Base-by-base conservation (phyloP, 192 early-diverging fungal genomes). In the Coemansia sp. region DNA sequence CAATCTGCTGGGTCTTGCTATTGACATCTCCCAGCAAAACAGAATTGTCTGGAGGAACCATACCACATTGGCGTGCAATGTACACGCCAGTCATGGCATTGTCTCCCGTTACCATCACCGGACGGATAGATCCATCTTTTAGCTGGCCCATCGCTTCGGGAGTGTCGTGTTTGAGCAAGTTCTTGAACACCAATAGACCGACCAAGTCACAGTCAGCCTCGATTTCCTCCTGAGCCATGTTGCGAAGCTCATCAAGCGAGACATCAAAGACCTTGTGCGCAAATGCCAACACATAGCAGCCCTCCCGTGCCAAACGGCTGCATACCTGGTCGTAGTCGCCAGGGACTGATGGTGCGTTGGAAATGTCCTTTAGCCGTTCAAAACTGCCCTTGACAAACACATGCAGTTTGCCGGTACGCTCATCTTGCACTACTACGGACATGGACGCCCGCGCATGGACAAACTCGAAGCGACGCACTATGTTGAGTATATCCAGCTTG, bases 91-190 rank as follows among this genome's bases (percentile, higher is more conserved):
- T 92, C 41, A 84, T 63, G 3, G 82, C 85, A 35, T 87, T 88
- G 58, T 92, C 90, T 44, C 90, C 90, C 5, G 90, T 91, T 58
- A 92, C 85, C 90, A 92, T 92, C 19, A 90, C 80, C 14, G 83
- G 86, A 40, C 90, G 83, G n/a, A 79, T 83, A 21, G 73, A 83
- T 36, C 88, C 90, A 23, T 65, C 64, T 55, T 89, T 81, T 45
- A 92, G 83, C 62, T 89, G 78, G 44, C 66, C 56, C 41, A 92
- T 80, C 12, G 87, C 85, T 42, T 84, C 79, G 14, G 64, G 42
- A 14, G 89, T 91, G 55, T 91, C 88, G 7, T 61, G 67, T 71
- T 92, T 92, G 7, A 92, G 70, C 63, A 84, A 77, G 59, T 92
- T 92, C 50, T 88, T 81, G 63, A 92, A 91, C 15, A 92, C 58